Evolutionary conservation across 2,329 filamentous ascomycete genomes (phyloP).

Genomic region (Sporothrix phasma): DNA sequence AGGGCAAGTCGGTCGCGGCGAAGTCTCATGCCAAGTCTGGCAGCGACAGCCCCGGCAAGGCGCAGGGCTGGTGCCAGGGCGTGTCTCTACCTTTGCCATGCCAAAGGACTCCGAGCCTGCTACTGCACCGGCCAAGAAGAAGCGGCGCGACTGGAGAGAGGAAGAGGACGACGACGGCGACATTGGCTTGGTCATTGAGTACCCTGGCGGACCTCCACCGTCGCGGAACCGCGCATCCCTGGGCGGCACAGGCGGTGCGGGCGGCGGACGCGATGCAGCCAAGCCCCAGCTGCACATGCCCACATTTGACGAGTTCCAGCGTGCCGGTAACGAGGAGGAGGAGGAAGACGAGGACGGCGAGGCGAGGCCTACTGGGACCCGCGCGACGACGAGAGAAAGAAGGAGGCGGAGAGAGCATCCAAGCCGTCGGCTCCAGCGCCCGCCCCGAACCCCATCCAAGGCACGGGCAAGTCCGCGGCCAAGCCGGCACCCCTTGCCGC

Average conservation of each 20-base stretch:
- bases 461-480: not conserved
- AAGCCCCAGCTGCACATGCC: constrained; percentile 14
- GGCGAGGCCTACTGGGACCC: constrained; percentile 17
- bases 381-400: constrained; percentile 11
- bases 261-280: not conserved
- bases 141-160: constrained; percentile 28
- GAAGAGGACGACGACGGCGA: constrained; percentile 46
- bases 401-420: not conserved
- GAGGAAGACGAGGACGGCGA: constrained; percentile 24
- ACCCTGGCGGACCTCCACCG: constrained; percentile 39
- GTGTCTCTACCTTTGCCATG: constrained; percentile 16
- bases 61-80: not conserved
- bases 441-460: too few relatives aligned
- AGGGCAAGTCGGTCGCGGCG: not conserved
- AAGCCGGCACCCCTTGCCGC: not conserved
- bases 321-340: constrained; percentile 20
- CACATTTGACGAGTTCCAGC: constrained; percentile 20
- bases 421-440: not conserved
- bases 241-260: not conserved
- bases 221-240: not conserved
- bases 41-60: constrained; percentile 16
- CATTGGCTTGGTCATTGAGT: constrained; percentile 49
- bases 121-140: constrained; percentile 22
- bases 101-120: constrained; percentile 15
- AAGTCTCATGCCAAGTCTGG: not conserved